Percentiles rank a stretch among this genome's conserved stretches.
Conservation (phyloP, 768 basidiomycete species). For the Gymnopilus dilepis region DNA sequence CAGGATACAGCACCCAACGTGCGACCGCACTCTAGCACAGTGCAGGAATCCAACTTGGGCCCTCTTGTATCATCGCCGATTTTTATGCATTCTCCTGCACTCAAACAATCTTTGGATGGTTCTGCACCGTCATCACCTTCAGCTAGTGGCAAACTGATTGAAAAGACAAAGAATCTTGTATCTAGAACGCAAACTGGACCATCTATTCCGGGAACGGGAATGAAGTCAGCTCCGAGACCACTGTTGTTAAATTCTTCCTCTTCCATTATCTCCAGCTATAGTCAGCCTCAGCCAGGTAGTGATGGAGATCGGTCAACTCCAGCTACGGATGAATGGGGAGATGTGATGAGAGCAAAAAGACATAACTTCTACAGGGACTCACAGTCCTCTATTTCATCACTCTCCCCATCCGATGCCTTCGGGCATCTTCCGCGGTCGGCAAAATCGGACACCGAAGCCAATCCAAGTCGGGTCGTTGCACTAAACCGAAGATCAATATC, state of each 20-base stretch:
- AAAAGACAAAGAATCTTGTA: slow-evolving; percentile 36
- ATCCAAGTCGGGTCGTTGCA: slow-evolving; percentile 60
- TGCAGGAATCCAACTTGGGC: slow-evolving; percentile 27
- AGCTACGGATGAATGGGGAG: slow-evolving; percentile 51
- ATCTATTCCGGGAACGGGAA: slow-evolving; percentile 33
- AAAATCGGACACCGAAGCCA: slow-evolving; percentile 60
- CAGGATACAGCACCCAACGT: background rate
- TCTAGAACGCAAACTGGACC: slow-evolving; percentile 34
- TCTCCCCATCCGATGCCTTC: slow-evolving; percentile 60
- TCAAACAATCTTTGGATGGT: background rate
- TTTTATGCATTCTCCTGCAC: slow-evolving; percentile 17
- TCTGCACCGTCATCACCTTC: slow-evolving; percentile 29
- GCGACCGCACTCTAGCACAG: background rate
- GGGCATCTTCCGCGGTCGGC: slow-evolving; percentile 38
- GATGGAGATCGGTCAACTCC: slow-evolving; percentile 35
- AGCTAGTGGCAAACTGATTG: slow-evolving; percentile 23
- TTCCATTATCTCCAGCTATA: slow-evolving; percentile 42
- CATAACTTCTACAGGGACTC: slow-evolving; percentile 55
- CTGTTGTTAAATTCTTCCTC: slow-evolving; percentile 64
- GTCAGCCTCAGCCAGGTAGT: slow-evolving; percentile 37
- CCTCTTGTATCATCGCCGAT: slow-evolving; percentile 59
- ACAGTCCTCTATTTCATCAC: slow-evolving; percentile 66
- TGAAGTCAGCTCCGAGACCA: slow-evolving; percentile 67
- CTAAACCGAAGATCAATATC: slow-evolving; percentile 73
- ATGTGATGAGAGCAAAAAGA: slow-evolving; percentile 47